Percentiles rank a stretch among this genome's conserved stretches.
These are phyloP conservation scores for Phytophthora pistaciae DNA, from an alignment of 352 stramenopile species.

Conservation along the genomic window DNA sequence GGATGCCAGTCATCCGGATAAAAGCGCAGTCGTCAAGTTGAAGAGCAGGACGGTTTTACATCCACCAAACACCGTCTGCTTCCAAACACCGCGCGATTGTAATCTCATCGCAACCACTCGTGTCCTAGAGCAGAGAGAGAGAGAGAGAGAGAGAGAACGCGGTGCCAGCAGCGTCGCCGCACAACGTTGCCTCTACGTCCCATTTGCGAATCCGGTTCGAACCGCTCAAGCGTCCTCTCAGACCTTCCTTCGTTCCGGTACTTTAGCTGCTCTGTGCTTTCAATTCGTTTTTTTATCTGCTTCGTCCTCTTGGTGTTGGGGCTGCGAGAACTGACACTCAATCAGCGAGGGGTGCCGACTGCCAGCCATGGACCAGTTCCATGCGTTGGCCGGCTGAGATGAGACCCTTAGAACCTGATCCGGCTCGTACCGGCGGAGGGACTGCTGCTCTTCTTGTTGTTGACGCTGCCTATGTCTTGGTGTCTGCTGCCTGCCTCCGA, in stretches of 20 bases:
- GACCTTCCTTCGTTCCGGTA: constrained; percentile 20
- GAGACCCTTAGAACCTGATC: constrained; percentile 75
- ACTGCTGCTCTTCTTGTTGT: constrained; percentile 52
- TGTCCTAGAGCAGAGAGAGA: background rate
- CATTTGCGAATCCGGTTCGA: constrained; percentile 16
- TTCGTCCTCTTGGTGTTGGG: constrained; percentile 16
- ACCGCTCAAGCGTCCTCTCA: background rate
- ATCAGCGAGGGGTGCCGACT: constrained; percentile 73
- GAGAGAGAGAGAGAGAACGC: background rate
- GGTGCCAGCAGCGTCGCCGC: background rate
- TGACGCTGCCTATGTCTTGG: constrained; percentile 37
- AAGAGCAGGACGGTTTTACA: background rate
- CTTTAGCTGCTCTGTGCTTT: constrained; percentile 1
- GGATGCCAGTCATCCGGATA: too few relatives aligned
- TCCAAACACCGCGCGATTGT: constrained; percentile 26
- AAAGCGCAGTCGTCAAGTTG: too few relatives aligned
- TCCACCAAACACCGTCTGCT: constrained; percentile 6
- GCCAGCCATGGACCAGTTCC: constrained; percentile 56
- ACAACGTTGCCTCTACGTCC: background rate
- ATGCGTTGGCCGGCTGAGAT: constrained; percentile 65
- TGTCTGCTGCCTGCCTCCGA: constrained; percentile 6
- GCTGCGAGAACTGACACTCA: constrained; percentile 44
- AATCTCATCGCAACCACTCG: constrained; percentile 13
- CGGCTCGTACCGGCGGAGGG: constrained; percentile 69
- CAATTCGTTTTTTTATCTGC: background rate